Evolutionary conservation across 768 basidiomycete genomes (phyloP), one percentile per base, ranked within the genome.

Genomic region (Strobilomyces dryophilus): DNA sequence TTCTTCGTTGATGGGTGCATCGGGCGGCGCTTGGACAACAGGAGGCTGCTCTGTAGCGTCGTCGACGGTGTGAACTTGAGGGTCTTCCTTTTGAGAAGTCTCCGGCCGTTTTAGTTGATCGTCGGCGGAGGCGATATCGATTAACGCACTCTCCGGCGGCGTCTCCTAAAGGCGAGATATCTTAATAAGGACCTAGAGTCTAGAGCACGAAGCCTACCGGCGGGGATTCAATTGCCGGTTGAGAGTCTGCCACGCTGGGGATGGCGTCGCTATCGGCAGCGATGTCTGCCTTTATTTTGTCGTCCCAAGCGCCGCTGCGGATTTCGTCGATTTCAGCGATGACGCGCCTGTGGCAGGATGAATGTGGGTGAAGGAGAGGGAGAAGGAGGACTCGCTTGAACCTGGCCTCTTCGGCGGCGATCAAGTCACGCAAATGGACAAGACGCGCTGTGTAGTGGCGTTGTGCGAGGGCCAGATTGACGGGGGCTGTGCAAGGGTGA

Each of bases 271-370:
- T 51, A 47, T 51, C 56, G 21, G 34, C 45, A 29, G 32, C 62
- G 62, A 73, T 64, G 56, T 74, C 59, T 52, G 64, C 62, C 54
- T 61, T 69, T 17, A 86, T 79, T 58, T 70, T 71, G 45, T 75
- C 73, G 60, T 88, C 86, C 80, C 83, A 82, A 48, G 71, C 68
- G 1, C 90, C 89, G 12, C 77, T 72, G 26, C 84, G 83, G 55
- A 93, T 87, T 2, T 83, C 82, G 46, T 89, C 82, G 42, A 94
- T 89, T 69, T 95, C 92, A 4, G 77, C 70, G 18, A 84, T 76
- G 14, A 93, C 74, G 32, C 69, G 70, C 68, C 91, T 92, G 8
- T 8, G 17, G 35, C 12, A 35, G 32, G 21, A 48, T 57, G 45
- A 44, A 18, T 17, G 32, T 21, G n/a, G 9, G 47, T 27, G 15